Percentiles rank a stretch among this genome's conserved stretches.
Evolutionary conservation across 257 asterid genomes (phyloP).

Genomic region (Henckelia pumila): DNA sequence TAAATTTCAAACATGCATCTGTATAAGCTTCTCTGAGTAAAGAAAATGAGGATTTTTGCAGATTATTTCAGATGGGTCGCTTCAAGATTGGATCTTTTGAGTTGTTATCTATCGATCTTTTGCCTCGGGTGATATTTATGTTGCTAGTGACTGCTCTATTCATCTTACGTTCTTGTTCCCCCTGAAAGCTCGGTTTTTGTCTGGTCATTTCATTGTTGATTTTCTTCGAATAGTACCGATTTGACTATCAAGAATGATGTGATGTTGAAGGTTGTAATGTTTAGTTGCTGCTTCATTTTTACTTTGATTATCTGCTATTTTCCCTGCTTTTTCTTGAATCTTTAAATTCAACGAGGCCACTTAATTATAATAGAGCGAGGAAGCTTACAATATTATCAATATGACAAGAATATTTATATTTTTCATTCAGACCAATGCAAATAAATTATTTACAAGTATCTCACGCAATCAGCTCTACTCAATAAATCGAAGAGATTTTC

Average conservation of each 20-base stretch:
- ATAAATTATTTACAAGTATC: slow-evolving; percentile 26
- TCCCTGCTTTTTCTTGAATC: too few species aligned
- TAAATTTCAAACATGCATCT: slow-evolving; percentile 11
- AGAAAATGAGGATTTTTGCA: background rate
- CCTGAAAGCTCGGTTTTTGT: background rate
- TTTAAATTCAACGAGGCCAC: background rate
- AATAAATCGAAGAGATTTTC: background rate
- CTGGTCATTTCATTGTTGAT: background rate
- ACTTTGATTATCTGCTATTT: background rate
- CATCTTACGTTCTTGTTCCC: background rate
- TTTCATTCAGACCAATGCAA: slow-evolving; percentile 5
- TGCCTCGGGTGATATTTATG: slow-evolving; percentile 29
- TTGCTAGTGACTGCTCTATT: slow-evolving; percentile 25
- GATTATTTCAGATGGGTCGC: slow-evolving; percentile 16
- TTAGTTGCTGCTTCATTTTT: slow-evolving; percentile 18
- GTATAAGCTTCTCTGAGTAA: slow-evolving; percentile 4
- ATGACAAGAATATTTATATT: too few species aligned
- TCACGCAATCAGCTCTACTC: slow-evolving; percentile 23
- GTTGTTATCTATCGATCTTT: slow-evolving; percentile 28
- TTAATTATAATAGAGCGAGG: slow-evolving; percentile 22
- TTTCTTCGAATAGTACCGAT: slow-evolving; percentile 15
- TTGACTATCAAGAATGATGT: slow-evolving; percentile 16
- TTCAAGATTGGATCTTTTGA: slow-evolving; percentile 36
- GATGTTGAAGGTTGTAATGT: slow-evolving; percentile 10
- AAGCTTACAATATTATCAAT: slow-evolving; percentile 29